Base-by-base conservation (phyloP, 208 protist genomes). In the Phytomonas sp. region DNA sequence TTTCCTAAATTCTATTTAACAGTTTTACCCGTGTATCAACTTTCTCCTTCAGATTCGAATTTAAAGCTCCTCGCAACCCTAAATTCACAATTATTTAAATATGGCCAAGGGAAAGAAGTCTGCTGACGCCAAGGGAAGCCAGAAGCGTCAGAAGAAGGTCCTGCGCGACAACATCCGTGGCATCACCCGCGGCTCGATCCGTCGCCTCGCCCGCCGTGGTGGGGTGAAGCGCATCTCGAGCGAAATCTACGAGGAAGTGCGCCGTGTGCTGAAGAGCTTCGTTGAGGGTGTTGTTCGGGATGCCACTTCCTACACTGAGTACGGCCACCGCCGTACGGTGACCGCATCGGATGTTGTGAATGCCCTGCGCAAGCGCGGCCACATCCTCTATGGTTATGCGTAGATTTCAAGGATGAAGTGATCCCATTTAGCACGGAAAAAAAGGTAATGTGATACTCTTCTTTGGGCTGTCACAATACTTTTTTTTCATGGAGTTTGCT, bases 161-260 rank as follows among this genome's bases (percentile, higher is more conserved):
- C 76, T 93, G 40, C 85, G 90, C 78, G 90, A 95, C 75, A 91
- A 89, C 80, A 90, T 95, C 63, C 81, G 78, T 68, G 87, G 85
- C 77, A 92, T 94, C 78, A 93, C 85, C 34, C 85, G 85, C 66
- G 89, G 87, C 68, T 87, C 88, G 46, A 93, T 97, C 70, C 85
- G 90, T 80, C 86, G 93, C 80, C 79, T 97, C 53, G 93, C 93
- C 62, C 86, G 93, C 79, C 82, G 93, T 79, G 93, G 93, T 72
- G 93, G 93, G 74, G 90, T 96, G 73, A 96, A 96, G 79, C 87
- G 93, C 76, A 96, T 97, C 81, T 84, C 78, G 43, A 75, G 74
- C 62, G 79, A 83, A 66, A 75, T 85, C 65, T 85, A 88, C 83
- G 80, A 88, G 67, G 83, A 88, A 78, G 73, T 88, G 67, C 83